Conservation (phyloP, 2,329 filamentous ascomycete species). For the Claviceps maximensis region DNA sequence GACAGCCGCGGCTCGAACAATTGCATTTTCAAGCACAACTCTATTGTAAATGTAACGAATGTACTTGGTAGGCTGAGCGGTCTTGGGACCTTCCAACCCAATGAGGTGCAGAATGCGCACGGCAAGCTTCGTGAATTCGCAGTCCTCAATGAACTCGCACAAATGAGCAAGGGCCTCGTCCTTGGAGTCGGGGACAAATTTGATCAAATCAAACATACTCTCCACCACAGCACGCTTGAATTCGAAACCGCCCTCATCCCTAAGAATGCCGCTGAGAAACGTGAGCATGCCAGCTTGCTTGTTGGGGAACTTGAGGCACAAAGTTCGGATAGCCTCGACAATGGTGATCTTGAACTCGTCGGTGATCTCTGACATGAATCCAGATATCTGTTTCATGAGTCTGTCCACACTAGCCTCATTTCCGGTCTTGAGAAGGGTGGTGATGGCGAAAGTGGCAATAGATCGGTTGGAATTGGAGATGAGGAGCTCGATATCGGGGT, state of each 20-base stretch:
- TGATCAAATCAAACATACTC: conserved; percentile 98
- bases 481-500: conserved; percentile 91
- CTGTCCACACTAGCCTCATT: conserved; percentile 96
- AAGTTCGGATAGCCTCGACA: conserved; percentile 89
- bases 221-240: conserved; percentile 97
- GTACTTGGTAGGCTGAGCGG: conserved; percentile 92
- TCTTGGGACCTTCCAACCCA: conserved; percentile 88
- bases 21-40: conserved; percentile 91
- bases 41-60: conserved; percentile 99
- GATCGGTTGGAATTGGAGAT: conserved; percentile 96
- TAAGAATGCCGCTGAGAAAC: conserved; percentile 91
- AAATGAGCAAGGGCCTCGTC: conserved; percentile 80
- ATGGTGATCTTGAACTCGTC: conserved; percentile 99
- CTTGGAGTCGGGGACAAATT: conserved; percentile 85
- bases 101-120: conserved; percentile 91
- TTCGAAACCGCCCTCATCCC: conserved; percentile 94
- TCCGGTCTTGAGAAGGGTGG: conserved; percentile 92
- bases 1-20: conserved; percentile 87
- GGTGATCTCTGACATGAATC: conserved; percentile 97
- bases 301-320: conserved; percentile 94
- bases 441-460: conserved; percentile 96
- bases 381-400: conserved; percentile 95
- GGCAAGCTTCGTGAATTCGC: conserved; percentile 95
- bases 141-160: conserved; percentile 98
- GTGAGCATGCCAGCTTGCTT: conserved; percentile 97